Conservation (phyloP, 257 asterid genomes). For the Knoxia roxburghii region DNA sequence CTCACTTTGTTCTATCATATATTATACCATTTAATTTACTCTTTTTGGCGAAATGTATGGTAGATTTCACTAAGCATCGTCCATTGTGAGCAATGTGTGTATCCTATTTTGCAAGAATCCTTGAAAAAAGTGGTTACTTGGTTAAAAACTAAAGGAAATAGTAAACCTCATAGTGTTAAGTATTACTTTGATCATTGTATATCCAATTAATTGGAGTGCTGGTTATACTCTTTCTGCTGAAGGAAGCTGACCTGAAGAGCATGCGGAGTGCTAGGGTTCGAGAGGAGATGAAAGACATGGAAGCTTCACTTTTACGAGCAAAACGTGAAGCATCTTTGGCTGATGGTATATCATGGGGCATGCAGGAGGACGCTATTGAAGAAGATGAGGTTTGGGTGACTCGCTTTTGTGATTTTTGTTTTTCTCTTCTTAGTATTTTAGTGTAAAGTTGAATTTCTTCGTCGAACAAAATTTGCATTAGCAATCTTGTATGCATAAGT, state of each 20-base stretch:
- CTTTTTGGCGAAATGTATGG: background rate
- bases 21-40: background rate
- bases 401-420: constrained; percentile 5
- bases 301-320: constrained; percentile 85
- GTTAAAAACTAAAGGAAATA: background rate
- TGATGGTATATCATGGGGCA: constrained; percentile 97
- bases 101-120: background rate
- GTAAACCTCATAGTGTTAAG: background rate
- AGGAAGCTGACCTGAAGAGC: constrained; percentile 84
- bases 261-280: constrained; percentile 54
- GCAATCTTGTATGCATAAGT: background rate
- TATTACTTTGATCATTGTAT: background rate
- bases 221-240: constrained; percentile 21
- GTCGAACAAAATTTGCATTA: background rate
- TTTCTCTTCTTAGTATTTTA: background rate
- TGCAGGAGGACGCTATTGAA: constrained; percentile 95
- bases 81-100: background rate
- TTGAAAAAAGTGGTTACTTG: background rate
- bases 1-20: background rate
- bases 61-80: background rate
- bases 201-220: background rate
- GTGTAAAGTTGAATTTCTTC: background rate
- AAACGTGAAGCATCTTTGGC: constrained; percentile 80
- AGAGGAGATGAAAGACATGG: constrained; percentile 81
- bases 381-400: constrained; percentile 67